phyloP scores from a whole-genome alignment of 208 protist species.

The Acanthamoeba divionensis region DNA sequence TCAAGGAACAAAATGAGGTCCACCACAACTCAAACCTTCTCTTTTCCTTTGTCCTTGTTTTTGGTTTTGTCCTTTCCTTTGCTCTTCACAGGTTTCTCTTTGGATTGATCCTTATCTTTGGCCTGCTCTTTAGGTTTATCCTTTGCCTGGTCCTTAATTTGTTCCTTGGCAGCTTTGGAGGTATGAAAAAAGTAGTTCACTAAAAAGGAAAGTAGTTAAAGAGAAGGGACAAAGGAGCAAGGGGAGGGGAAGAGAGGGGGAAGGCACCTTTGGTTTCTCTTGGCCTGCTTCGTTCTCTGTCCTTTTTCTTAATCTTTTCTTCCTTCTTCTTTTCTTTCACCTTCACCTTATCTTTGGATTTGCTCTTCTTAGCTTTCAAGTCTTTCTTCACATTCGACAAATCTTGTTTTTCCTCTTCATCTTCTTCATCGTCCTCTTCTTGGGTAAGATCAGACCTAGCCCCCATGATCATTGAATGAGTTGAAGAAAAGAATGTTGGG shows the following conservation, averaged over 20 bases:
- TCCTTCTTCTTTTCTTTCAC: not conserved
- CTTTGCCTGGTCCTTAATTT: not conserved
- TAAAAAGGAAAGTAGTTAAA: too few relatives aligned
- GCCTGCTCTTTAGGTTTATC: not conserved
- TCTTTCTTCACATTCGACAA: not conserved
- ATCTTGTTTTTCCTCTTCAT: not conserved
- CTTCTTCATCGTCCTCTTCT: not conserved
- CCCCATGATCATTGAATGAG: not conserved
- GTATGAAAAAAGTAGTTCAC: too few relatives aligned
- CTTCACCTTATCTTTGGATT: slow-evolving; percentile 4
- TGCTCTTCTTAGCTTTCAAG: not conserved
- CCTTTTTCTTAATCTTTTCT: not conserved
- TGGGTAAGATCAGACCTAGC: not conserved
- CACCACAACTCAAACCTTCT: not conserved
- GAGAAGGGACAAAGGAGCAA: too few relatives aligned
- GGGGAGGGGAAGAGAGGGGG: not conserved
- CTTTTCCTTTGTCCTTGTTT: slow-evolving; percentile 16
- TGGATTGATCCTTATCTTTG: slow-evolving; percentile 1
- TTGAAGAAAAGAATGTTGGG: not conserved
- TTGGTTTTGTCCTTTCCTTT: not conserved
- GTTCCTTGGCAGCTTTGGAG: not conserved
- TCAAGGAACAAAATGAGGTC: not conserved
- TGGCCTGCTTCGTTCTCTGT: not conserved
- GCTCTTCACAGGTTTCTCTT: not conserved
- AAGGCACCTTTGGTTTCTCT: not conserved